Evolutionary conservation across 2,329 filamentous ascomycete genomes (phyloP), one percentile per base, ranked within the genome.

Genomic region (Xylaria polymorpha): DNA sequence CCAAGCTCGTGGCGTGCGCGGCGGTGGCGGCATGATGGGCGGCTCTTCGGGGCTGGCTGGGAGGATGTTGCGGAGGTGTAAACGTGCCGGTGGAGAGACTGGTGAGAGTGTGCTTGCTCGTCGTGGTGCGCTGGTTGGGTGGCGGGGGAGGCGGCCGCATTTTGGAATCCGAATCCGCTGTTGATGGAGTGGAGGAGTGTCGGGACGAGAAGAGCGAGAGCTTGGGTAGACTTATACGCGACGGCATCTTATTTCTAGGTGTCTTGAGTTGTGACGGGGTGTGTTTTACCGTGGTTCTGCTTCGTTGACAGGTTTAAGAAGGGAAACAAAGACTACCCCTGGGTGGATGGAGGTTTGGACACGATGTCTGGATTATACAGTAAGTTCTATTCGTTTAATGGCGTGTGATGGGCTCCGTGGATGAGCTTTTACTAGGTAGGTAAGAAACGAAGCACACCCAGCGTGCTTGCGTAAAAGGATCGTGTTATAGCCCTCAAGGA

Each of bases 31-130:
- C 50, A 76, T 75, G 25, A 75, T 75, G 2, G 74, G 72, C 43
- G 70, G 71, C 9, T 58, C 71, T 20, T 76, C 73, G 0, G 76
- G 75, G 9, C 72, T 74, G 4, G 69, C 25, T 0, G 76, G 75
- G 18, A 78, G 66, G 43, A 78, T 69, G 32, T 73, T 77, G 39
- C 76, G 75, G 18, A 77, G 75, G 58, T 77, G 74, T 10, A 78
- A 69, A 29, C 75, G 76, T 39, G 76, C 71, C 4, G 76, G 76
- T 0, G 76, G 76, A 3, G 75, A 74, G 10, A 72, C n/a, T 5
- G 73, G 67, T 1, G 71, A 63, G 50, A 41, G 53, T 9, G 35
- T 61, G 57, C 44, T 61, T 12, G 64, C 25, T 18, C 55, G 20
- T 18, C 5, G 20, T 5, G 56, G 3, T 46, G 15, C 32, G 18